These are phyloP conservation scores for Fusarium xyrophilum DNA, from an alignment of 2,329 filamentous ascomycete species.

Conservation along the genomic window DNA sequence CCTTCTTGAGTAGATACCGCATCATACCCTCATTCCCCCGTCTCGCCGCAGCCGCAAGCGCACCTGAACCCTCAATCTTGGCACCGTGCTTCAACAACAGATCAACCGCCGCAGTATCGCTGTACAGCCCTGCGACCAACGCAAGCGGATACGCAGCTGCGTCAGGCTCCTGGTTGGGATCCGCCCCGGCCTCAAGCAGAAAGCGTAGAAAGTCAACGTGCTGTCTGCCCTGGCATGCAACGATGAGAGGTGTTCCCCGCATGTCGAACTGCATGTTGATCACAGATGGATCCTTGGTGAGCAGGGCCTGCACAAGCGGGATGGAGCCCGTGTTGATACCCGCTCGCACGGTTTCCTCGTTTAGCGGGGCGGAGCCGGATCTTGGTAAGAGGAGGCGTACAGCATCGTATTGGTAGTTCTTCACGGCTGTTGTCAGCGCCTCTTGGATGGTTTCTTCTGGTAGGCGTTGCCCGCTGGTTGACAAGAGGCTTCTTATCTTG, in stretches of 20 bases:
- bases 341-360: not conserved
- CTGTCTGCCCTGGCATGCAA: not conserved
- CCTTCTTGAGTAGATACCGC: not conserved
- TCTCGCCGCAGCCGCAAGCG: not conserved
- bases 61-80: not conserved
- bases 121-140: not conserved
- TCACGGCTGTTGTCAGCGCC: rapidly evolving
- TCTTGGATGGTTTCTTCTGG: not conserved
- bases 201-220: not conserved
- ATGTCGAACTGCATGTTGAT: conserved; percentile 4
- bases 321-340: not conserved
- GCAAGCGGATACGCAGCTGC: not conserved
- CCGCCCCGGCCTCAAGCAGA: not conserved
- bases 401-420: not conserved
- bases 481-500: not conserved
- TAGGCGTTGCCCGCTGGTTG: too few relatives aligned
- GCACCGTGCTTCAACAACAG: not conserved
- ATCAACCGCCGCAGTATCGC: not conserved
- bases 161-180: not conserved
- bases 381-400: rapidly evolving
- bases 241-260: not conserved
- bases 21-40: not conserved
- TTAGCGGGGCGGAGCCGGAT: rapidly evolving
- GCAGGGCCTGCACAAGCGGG: not conserved
- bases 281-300: not conserved